These are phyloP conservation scores for Xylaria acuta DNA, from an alignment of 495 filamentous ascomycete species.

Conservation along the genomic window DNA sequence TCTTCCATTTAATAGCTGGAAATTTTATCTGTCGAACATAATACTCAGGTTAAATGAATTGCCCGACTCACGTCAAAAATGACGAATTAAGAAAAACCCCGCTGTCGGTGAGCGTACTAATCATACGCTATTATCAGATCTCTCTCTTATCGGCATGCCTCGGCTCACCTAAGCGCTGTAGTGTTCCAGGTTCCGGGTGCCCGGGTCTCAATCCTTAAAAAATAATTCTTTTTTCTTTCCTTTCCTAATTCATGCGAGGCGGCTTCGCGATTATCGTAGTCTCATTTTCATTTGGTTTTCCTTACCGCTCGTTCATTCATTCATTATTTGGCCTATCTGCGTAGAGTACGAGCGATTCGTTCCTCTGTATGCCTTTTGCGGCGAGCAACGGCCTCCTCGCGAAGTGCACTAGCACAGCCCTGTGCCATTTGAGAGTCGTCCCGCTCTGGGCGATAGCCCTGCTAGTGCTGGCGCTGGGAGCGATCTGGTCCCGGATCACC, in stretches of 20 bases:
- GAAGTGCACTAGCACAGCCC: slow-evolving; percentile 45
- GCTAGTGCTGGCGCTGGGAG: slow-evolving; percentile 38
- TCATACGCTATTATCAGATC: no score
- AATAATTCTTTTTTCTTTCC: neutral
- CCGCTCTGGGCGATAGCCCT: slow-evolving; percentile 52
- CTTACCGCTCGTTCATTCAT: neutral
- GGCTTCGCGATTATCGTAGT: neutral
- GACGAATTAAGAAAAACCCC: neutral
- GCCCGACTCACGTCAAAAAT: neutral
- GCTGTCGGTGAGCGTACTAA: neutral
- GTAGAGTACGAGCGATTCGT: neutral
- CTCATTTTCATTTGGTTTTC: neutral
- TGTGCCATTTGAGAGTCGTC: slow-evolving; percentile 46
- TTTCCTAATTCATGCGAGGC: neutral
- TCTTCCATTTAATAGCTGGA: neutral
- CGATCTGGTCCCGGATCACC: slow-evolving; percentile 35
- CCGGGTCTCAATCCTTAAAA: neutral
- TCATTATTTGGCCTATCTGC: neutral
- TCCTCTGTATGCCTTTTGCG: slow-evolving; percentile 34
- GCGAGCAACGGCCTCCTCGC: slow-evolving; percentile 32
- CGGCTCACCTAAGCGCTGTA: slow-evolving; percentile 17
- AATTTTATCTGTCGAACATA: neutral
- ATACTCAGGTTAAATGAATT: neutral
- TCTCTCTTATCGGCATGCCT: neutral
- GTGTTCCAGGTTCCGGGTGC: neutral